phyloP scores from a whole-genome alignment of 768 basidiomycete genomes.

The Leccinum boreale region DNA sequence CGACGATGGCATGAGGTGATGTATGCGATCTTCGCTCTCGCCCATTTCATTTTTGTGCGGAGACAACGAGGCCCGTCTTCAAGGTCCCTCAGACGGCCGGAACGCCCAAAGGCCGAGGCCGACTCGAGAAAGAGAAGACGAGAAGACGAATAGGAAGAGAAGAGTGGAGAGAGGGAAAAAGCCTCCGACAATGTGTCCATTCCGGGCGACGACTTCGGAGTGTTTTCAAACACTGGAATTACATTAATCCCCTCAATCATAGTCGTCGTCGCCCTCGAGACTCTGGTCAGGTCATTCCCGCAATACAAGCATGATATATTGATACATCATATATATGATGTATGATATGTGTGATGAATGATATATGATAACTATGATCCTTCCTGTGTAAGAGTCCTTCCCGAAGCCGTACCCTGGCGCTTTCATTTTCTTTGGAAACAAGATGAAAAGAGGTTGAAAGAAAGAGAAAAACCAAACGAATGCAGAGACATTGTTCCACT shows the following conservation, averaged over 20 bases:
- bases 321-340: neutral
- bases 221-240: neutral
- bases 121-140: neutral
- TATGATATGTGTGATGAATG: neutral
- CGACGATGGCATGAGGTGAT: neutral
- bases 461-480: neutral
- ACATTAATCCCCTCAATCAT: neutral
- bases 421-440: neutral
- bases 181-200: conserved; percentile 10
- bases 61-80: conserved; percentile 8
- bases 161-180: neutral
- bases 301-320: neutral
- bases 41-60: conserved; percentile 8
- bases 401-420: neutral
- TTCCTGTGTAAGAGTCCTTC: neutral
- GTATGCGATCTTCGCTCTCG: neutral
- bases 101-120: neutral
- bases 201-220: neutral
- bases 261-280: neutral
- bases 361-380: neutral
- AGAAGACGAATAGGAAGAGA: neutral
- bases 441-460: neutral
- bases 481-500: neutral
- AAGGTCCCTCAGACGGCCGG: neutral
- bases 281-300: neutral